Evolutionary conservation across 2,329 filamentous ascomycete species (phyloP).

Genomic region (Cryphonectria carpinicola): DNA sequence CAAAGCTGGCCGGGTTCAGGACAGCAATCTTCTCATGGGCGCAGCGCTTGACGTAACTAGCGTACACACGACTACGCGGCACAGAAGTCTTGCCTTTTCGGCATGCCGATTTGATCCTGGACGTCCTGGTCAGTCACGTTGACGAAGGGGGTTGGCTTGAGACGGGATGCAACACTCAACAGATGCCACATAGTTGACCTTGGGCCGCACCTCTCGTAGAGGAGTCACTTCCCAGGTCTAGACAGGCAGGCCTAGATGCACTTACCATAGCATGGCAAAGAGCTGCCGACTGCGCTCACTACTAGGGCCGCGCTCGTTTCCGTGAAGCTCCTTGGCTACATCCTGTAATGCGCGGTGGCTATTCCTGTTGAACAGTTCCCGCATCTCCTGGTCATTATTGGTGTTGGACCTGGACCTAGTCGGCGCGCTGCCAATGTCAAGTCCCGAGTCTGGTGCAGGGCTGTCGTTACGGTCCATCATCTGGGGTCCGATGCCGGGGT

Average conservation of each 20-base stretch:
- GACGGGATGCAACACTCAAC: not conserved
- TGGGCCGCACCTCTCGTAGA: not conserved
- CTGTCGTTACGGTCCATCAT: constrained; percentile 64
- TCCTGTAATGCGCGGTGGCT: constrained; percentile 69
- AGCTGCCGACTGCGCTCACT: constrained; percentile 83
- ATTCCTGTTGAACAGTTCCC: constrained; percentile 73
- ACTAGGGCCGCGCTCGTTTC: constrained; percentile 78
- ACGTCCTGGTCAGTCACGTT: constrained; percentile 19
- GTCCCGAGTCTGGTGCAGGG: constrained; percentile 59
- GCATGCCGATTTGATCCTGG: constrained; percentile 75
- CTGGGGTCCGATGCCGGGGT: constrained; percentile 45
- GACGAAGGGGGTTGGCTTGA: constrained; percentile 6
- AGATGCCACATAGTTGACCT: not conserved
- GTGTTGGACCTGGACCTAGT: constrained; percentile 70
- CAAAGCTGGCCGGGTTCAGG: constrained; percentile 95
- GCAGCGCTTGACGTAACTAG: constrained; percentile 91
- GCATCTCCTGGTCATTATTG: constrained; percentile 81
- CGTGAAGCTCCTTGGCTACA: constrained; percentile 75
- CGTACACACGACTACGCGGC: constrained; percentile 89
- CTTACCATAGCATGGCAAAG: constrained; percentile 87
- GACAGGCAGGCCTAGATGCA: constrained; percentile 21
- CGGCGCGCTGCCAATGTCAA: constrained; percentile 48
- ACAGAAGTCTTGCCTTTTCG: constrained; percentile 81
- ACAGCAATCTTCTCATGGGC: constrained; percentile 93
- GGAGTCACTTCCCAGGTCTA: not conserved